Conservation (phyloP, 1,139 yeast species). For the Geotrichum reessii region DNA sequence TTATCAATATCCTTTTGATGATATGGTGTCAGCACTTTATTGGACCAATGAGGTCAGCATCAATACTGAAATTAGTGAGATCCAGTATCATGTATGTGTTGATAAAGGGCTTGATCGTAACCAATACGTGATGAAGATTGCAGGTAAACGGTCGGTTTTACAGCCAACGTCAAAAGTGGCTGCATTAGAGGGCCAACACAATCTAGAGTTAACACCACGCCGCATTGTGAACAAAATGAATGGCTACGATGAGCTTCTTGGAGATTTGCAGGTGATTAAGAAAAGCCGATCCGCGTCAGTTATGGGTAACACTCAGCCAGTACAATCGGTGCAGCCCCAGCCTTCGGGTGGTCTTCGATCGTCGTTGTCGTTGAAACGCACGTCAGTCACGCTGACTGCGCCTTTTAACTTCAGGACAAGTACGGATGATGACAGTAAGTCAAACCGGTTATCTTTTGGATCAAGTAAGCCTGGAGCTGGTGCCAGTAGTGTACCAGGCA, state of each 20-base stretch:
- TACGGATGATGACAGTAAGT: not conserved
- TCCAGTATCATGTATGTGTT: slow-evolving; percentile 34
- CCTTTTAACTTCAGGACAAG: slow-evolving; percentile 10
- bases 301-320: not conserved
- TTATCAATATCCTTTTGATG: slow-evolving; percentile 36
- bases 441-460: slow-evolving; percentile 1
- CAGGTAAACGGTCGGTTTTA: slow-evolving; percentile 27
- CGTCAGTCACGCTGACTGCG: slow-evolving; percentile 8
- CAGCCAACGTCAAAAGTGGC: slow-evolving; percentile 17
- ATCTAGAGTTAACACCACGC: slow-evolving; percentile 31
- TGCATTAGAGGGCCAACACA: slow-evolving; percentile 25
- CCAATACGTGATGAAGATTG: slow-evolving; percentile 35
- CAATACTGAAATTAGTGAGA: slow-evolving; percentile 26
- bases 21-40: slow-evolving; percentile 31
- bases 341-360: slow-evolving; percentile 7
- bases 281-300: slow-evolving; percentile 5
- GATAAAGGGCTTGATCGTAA: slow-evolving; percentile 33
- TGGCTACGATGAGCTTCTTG: slow-evolving; percentile 24
- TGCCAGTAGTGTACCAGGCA: not conserved
- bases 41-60: slow-evolving; percentile 28
- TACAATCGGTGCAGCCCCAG: not conserved
- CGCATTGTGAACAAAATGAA: slow-evolving; percentile 29
- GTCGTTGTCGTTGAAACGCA: slow-evolving; percentile 13
- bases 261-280: slow-evolving; percentile 2
- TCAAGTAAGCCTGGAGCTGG: not conserved